These are phyloP conservation scores for Phytophthora fragariaefolia DNA, from an alignment of 352 stramenopile species.

Conservation along the genomic window DNA sequence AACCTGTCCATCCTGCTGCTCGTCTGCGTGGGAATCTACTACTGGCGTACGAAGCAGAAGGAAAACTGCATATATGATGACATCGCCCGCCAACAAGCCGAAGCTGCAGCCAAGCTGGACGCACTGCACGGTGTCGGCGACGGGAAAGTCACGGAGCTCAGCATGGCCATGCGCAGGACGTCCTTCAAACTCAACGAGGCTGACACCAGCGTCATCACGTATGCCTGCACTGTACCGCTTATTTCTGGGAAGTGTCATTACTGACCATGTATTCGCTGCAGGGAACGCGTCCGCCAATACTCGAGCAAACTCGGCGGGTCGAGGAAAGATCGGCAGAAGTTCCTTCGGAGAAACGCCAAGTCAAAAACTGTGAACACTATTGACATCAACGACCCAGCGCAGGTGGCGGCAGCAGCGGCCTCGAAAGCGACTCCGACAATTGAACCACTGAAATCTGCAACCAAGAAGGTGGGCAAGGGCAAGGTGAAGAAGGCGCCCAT, in stretches of 20 bases:
- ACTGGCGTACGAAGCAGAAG: constrained; percentile 62
- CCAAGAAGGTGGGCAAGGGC: constrained; percentile 19
- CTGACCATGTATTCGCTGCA: constrained; percentile 26
- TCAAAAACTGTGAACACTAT: constrained; percentile 22
- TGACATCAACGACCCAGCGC: constrained; percentile 44
- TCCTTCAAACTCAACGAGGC: constrained; percentile 69
- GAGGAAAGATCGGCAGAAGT: constrained; percentile 74
- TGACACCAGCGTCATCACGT: constrained; percentile 80
- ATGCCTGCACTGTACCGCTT: constrained; percentile 27
- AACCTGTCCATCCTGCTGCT: constrained; percentile 74
- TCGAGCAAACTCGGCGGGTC: constrained; percentile 75
- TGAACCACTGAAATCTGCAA: constrained; percentile 19
- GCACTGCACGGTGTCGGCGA: constrained; percentile 62
- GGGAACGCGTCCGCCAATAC: constrained; percentile 76
- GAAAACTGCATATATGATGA: constrained; percentile 75
- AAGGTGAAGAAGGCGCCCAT: constrained; percentile 39
- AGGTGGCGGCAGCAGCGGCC: constrained; percentile 24
- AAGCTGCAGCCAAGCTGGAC: constrained; percentile 73
- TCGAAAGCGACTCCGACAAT: constrained; percentile 11
- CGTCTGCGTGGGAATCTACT: constrained; percentile 67
- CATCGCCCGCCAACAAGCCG: constrained; percentile 62
- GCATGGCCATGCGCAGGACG: constrained; percentile 64
- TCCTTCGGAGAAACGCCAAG: constrained; percentile 55
- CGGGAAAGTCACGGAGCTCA: constrained; percentile 52
- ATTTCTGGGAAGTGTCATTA: no score